Conservation (phyloP, 257 asterid genomes). For the Paraleonurus japonicus region DNA sequence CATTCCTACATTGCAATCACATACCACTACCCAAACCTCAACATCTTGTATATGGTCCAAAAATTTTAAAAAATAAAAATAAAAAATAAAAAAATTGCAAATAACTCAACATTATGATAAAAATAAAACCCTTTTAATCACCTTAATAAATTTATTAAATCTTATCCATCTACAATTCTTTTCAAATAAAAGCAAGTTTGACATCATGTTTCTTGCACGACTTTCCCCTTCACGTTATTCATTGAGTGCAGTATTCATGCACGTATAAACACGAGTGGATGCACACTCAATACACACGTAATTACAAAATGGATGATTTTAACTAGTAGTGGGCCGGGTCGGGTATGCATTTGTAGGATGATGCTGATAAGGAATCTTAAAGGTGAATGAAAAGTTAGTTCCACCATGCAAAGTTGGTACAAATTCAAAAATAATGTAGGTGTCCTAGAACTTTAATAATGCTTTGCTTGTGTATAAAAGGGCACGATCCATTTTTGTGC, state of each 20-base stretch:
- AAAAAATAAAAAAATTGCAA: constrained; percentile 34
- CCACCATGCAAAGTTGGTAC: constrained; percentile 44
- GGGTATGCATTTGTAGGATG: constrained; percentile 12
- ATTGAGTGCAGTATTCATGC: not conserved
- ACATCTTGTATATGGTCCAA: constrained; percentile 42
- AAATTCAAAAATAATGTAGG: constrained; percentile 30
- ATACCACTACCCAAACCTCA: constrained; percentile 36
- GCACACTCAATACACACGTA: not conserved
- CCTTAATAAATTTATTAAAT: not conserved
- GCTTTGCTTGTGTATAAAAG: constrained; percentile 33
- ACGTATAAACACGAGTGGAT: not conserved
- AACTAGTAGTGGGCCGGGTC: constrained; percentile 10
- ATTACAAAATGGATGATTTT: not conserved
- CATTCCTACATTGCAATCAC: constrained; percentile 38
- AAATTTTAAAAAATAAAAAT: too few relatives aligned
- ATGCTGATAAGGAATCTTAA: constrained; percentile 46
- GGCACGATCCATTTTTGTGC: constrained; percentile 22
- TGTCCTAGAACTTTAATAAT: constrained; percentile 3
- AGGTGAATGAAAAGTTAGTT: constrained; percentile 40
- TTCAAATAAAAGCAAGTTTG: not conserved
- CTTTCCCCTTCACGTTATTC: not conserved
- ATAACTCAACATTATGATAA: constrained; percentile 24
- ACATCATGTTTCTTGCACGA: not conserved
- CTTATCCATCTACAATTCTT: not conserved
- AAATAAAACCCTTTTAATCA: not conserved